phyloP scores from a whole-genome alignment of 495 filamentous ascomycete genomes.

The Cercophora samala region DNA sequence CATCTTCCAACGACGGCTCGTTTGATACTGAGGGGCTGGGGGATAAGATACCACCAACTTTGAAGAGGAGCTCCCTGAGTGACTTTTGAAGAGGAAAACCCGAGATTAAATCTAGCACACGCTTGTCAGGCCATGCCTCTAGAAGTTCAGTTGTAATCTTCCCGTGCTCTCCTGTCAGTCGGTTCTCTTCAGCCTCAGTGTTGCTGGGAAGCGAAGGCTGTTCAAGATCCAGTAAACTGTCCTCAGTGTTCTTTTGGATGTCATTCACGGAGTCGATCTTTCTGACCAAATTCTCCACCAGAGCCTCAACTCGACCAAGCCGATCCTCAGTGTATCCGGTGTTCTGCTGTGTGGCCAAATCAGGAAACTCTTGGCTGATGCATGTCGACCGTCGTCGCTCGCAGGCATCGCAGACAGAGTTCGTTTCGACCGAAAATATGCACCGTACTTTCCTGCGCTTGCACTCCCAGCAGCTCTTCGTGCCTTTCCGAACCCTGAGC shows the following conservation, averaged over 20 bases:
- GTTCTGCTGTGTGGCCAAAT: constrained; percentile 20
- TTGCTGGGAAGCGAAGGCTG: not conserved
- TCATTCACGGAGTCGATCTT: not conserved
- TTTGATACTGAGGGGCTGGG: not conserved
- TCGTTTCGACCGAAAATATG: constrained; percentile 34
- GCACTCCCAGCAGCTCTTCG: constrained; percentile 54
- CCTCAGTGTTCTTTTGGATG: not conserved
- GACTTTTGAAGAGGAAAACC: not conserved
- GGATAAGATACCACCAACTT: not conserved
- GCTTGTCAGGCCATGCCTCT: not conserved
- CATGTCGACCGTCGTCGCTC: constrained; percentile 39
- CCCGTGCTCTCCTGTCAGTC: not conserved
- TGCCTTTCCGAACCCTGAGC: constrained; percentile 46
- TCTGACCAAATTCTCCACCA: constrained; percentile 30
- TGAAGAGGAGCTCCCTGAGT: not conserved
- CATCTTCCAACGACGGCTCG: not conserved
- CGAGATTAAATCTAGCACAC: not conserved
- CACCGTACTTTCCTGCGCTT: constrained; percentile 50
- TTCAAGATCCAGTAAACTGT: not conserved
- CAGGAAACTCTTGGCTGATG: constrained; percentile 44
- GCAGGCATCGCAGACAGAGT: constrained; percentile 44
- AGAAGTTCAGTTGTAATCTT: not conserved
- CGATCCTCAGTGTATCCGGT: constrained; percentile 16
- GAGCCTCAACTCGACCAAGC: constrained; percentile 28
- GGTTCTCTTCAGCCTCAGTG: too few relatives aligned